Evolutionary conservation across 1,139 yeast genomes (phyloP).

Genomic region (Sugiyamaella paludigena): DNA sequence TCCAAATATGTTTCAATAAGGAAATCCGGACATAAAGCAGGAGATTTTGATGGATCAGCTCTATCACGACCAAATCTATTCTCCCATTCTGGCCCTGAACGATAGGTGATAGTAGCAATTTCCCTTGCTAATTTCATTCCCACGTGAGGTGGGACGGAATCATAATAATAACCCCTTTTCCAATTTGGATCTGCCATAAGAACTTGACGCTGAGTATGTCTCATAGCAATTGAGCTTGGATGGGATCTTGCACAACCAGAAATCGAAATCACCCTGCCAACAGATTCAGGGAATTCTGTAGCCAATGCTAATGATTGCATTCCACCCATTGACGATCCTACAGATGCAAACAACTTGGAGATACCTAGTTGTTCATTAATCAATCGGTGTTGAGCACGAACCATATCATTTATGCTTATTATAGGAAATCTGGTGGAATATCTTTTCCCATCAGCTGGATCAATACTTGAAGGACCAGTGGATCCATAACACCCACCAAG

Average conservation of each 20-base stretch:
- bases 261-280: slow-evolving; percentile 67
- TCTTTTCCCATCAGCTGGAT: slow-evolving; percentile 65
- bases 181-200: slow-evolving; percentile 93
- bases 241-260: slow-evolving; percentile 94
- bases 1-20: slow-evolving; percentile 88
- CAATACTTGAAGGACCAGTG: slow-evolving; percentile 84
- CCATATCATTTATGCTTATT: slow-evolving; percentile 83
- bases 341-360: slow-evolving; percentile 64
- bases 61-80: slow-evolving; percentile 84
- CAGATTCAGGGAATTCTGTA: slow-evolving; percentile 75
- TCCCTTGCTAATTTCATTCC: slow-evolving; percentile 95
- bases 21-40: slow-evolving; percentile 91
- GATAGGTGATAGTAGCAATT: slow-evolving; percentile 88
- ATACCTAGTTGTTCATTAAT: slow-evolving; percentile 62
- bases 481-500: slow-evolving; percentile 95
- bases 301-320: slow-evolving; percentile 93
- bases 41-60: slow-evolving; percentile 73
- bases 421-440: slow-evolving; percentile 91
- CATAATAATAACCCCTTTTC: slow-evolving; percentile 88
- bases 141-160: slow-evolving; percentile 77
- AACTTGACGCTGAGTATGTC: slow-evolving; percentile 91
- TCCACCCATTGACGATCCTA: slow-evolving; percentile 97
- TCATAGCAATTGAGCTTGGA: slow-evolving; percentile 89
- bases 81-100: slow-evolving; percentile 98
- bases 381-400: slow-evolving; percentile 77